Conservation (phyloP, 768 basidiomycete species). For the Panellus pusillus region DNA sequence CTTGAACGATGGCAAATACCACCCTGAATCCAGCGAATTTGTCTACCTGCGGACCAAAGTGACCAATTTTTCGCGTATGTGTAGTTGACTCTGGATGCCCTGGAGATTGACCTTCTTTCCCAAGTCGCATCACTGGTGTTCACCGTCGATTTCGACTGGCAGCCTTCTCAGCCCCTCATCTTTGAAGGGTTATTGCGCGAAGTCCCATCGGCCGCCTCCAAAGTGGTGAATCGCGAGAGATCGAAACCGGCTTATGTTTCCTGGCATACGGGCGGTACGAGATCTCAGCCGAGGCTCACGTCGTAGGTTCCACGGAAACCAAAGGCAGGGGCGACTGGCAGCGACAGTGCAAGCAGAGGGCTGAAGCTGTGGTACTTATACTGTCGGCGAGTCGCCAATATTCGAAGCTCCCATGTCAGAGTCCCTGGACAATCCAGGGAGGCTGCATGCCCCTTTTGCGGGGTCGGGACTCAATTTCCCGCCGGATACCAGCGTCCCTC, state of each 20-base stretch:
- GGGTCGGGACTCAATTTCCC: not conserved
- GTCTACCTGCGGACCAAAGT: conserved; percentile 57
- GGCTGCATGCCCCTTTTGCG: not conserved
- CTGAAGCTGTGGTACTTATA: conserved; percentile 1
- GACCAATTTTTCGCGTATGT: conserved; percentile 69
- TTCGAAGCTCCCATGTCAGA: not conserved
- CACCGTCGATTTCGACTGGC: conserved; percentile 51
- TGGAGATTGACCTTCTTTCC: not conserved
- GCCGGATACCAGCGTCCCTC: not conserved
- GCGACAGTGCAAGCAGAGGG: conserved; percentile 33
- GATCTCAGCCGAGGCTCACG: conserved; percentile 44
- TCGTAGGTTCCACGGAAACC: conserved; percentile 29
- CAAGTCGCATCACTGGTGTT: conserved; percentile 55
- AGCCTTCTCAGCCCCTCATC: conserved; percentile 65
- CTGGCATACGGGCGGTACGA: conserved; percentile 69
- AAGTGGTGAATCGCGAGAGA: conserved; percentile 48
- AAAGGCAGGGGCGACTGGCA: conserved; percentile 43
- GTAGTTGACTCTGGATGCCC: not conserved
- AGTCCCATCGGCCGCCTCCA: conserved; percentile 66
- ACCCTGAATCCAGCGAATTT: conserved; percentile 60
- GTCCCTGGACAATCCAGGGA: not conserved
- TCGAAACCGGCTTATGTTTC: conserved; percentile 68
- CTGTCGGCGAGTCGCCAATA: not conserved
- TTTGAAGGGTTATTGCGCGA: conserved; percentile 66
- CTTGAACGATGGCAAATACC: conserved; percentile 42